Base-by-base conservation (phyloP, 345 rosid genomes). In the Mercurialis annua region DNA sequence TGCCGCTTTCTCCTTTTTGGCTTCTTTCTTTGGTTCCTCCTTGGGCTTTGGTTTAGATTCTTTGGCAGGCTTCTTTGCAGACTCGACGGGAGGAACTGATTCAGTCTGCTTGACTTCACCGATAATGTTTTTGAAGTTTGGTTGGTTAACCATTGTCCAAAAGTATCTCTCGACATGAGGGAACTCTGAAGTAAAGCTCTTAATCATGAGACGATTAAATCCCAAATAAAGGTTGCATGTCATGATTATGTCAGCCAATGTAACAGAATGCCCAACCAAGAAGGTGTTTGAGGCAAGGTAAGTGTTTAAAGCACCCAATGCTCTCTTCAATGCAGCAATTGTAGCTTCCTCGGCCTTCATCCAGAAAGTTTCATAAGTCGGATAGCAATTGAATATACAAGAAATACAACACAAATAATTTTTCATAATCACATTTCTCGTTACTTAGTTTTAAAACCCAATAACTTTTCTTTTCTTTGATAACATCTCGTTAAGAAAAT, bases 121-220 rank as follows among this genome's bases (percentile, higher is more conserved):
- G 23, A 94, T 3, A 36, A 94, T 73, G 77, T 89, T 94, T 57
- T 79, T 86, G 78, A 94, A 78, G 70, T 89, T 88, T 26, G 99
- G 98, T 62, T 94, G 99, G 81, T 94, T 94, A 38, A 83, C 79
- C 90, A 89, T 30, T 16, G 99, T 94, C 99, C 99, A 94, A 73
- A 91, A 94, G 87, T 91, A 89, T 73, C 99, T 83, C 86, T 94
- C 98, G 18, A 94, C 96, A 30, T 94, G 98, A 53, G 98, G 99
- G 82, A 89, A 94, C 68, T 79, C 93, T 1, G 90, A 83, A 69
- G 96, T 87, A 71, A 94, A 89, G 78, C 74, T 82, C 85, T 89
- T 92, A 21, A 90, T 85, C 92, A 94, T 66, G 59, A 88, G 50
- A 1, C 18, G 61, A 12, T 26, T 4, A 68, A 86, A 83, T 63